Conservation (phyloP, 2,329 filamentous ascomycete species). For the Chaetomium sp. region DNA sequence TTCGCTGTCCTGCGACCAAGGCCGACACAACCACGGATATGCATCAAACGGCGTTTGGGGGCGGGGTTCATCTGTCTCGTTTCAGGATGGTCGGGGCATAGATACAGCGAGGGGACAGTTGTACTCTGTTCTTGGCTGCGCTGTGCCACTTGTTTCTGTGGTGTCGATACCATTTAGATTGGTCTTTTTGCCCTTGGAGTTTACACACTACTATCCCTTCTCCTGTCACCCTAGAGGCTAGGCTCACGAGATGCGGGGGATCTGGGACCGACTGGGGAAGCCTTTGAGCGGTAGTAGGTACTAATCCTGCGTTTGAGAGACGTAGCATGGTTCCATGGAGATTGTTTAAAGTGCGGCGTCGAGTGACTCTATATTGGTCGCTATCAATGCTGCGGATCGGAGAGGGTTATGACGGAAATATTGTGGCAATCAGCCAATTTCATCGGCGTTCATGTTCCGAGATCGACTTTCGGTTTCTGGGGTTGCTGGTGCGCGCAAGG, state of each 20-base stretch:
- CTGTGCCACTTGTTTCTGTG: not conserved
- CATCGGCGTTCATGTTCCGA: slow-evolving; percentile 1
- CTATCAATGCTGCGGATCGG: not conserved
- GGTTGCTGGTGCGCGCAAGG: not conserved
- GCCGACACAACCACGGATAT: not conserved
- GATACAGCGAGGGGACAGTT: not conserved
- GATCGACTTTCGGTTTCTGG: slow-evolving; percentile 1
- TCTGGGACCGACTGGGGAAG: not conserved
- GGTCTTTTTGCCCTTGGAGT: not conserved
- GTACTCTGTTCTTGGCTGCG: not conserved
- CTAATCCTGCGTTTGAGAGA: not conserved
- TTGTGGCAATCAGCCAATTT: not conserved
- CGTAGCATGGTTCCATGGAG: not conserved
- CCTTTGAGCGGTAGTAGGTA: not conserved
- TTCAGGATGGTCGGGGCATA: not conserved
- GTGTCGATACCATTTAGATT: not conserved
- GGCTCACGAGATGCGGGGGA: not conserved
- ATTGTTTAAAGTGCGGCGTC: not conserved
- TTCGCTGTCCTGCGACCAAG: not conserved
- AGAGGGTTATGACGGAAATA: not conserved
- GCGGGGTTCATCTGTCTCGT: not conserved
- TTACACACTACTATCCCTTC: not conserved
- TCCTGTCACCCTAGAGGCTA: not conserved
- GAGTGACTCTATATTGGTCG: not conserved
- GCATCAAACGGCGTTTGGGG: slow-evolving; percentile 12